Percentiles rank a stretch among this genome's conserved stretches.
phyloP scores from a whole-genome alignment of 129 eudicot genomes.

The Flaveria linearis region DNA sequence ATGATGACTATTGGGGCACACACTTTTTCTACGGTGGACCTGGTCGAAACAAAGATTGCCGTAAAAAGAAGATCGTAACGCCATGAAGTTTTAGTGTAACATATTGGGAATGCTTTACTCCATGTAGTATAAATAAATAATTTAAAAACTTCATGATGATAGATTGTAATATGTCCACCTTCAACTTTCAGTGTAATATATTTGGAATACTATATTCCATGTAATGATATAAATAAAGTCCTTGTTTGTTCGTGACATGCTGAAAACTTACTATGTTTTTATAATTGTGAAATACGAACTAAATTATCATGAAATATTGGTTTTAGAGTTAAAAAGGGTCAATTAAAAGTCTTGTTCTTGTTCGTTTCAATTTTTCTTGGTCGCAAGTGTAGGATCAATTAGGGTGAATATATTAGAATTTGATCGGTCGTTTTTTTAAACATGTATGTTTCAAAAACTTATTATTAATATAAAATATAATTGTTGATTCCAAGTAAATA shows the following conservation, averaged over 20 bases:
- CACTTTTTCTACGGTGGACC: constrained; percentile 87
- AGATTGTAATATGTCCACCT: not conserved
- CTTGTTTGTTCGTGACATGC: not conserved
- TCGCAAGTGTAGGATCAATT: too few species aligned
- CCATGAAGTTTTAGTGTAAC: not conserved
- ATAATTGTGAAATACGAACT: not conserved
- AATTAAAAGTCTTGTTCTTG: too few species aligned
- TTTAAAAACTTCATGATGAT: not conserved
- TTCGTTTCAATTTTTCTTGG: too few species aligned
- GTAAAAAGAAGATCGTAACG: constrained; percentile 10
- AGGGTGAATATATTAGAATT: too few species aligned
- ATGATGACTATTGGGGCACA: constrained; percentile 65
- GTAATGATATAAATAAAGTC: not conserved
- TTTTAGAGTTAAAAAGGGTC: not conserved
- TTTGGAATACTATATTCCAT: not conserved
- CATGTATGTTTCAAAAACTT: too few species aligned
- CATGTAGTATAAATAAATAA: not conserved
- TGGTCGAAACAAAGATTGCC: constrained; percentile 65
- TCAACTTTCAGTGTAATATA: constrained; percentile 2
- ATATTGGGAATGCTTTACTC: not conserved
- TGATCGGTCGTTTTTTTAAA: too few species aligned
- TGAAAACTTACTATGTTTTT: not conserved
- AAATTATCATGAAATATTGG: too few species aligned
- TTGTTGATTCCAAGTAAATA: too few species aligned
- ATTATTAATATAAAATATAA: too few species aligned